phyloP scores from a whole-genome alignment of 164 flowering plant genomes.

The grape (Vitis vinifera) region DNA sequence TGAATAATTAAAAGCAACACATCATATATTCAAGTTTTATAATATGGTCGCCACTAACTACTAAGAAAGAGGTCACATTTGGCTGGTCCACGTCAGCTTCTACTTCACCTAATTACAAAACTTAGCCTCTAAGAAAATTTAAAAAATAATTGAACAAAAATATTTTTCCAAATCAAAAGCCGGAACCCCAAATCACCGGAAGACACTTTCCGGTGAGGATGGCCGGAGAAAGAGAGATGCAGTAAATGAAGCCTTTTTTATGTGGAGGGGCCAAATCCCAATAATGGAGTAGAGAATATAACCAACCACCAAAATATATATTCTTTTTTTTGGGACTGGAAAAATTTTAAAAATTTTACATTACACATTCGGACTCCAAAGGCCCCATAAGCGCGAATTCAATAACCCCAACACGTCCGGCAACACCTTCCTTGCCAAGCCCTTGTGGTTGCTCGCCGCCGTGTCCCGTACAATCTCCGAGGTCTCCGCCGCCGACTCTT shows the following conservation, averaged over 20 bases:
- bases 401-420: constrained; percentile 82
- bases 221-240: not conserved
- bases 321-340: constrained; percentile 3
- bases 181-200: too few species aligned
- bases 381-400: constrained; percentile 79
- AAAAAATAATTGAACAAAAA: not conserved
- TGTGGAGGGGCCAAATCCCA: not conserved
- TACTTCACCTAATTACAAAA: constrained; percentile 20
- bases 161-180: too few species aligned
- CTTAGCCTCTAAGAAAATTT: constrained; percentile 29
- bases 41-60: constrained; percentile 2
- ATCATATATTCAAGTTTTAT: constrained; percentile 1
- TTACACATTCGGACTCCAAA: constrained; percentile 69
- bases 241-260: not conserved
- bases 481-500: not conserved
- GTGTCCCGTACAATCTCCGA: not conserved
- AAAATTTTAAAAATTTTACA: not conserved
- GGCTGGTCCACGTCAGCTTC: constrained; percentile 6
- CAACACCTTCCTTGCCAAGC: constrained; percentile 67
- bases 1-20: constrained; percentile 9
- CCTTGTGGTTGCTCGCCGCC: constrained; percentile 31
- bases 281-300: not conserved
- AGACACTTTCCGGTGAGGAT: too few species aligned
- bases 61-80: not conserved
- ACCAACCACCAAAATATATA: constrained; percentile 7